A percentile compares a stretch with the other conserved stretches of the same genome.
These are phyloP conservation scores for Sequoia sempervirens DNA, from an alignment of 75 land plant genomes.

Conservation along the genomic window DNA sequence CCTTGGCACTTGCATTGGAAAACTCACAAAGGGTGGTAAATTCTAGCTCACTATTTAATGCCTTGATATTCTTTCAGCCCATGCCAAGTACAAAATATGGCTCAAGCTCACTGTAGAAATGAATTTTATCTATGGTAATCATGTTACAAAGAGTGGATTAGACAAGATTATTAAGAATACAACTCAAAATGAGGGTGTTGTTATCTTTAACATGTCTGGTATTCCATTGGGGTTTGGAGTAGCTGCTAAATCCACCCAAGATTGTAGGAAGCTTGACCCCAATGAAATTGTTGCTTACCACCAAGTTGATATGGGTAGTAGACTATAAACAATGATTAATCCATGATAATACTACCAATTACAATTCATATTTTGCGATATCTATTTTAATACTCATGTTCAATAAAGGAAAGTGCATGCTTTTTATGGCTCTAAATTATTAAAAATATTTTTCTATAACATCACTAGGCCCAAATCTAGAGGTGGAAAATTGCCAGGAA, in stretches of 20 bases:
- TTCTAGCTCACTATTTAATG: constrained; percentile 62
- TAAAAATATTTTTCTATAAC: no score
- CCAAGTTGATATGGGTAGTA: constrained; percentile 65
- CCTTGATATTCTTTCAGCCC: constrained; percentile 56
- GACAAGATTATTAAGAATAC: constrained; percentile 75
- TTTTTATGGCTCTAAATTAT: no score
- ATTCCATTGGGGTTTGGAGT: constrained; percentile 84
- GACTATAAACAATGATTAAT: no score
- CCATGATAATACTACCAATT: no score
- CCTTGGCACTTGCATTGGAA: constrained; percentile 75
- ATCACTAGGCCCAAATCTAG: no score
- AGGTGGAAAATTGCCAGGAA: no score
- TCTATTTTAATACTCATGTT: no score
- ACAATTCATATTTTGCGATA: no score
- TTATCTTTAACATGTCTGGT: constrained; percentile 70
- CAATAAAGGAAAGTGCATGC: no score
- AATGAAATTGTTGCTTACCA: constrained; percentile 82
- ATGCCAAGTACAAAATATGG: constrained; percentile 42
- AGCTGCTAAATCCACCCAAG: constrained; percentile 69
- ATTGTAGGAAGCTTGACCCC: constrained; percentile 80
- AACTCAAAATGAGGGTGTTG: constrained; percentile 71
- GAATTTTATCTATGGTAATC: constrained; percentile 82
- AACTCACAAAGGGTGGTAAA: constrained; percentile 28
- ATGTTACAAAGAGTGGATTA: constrained; percentile 75
- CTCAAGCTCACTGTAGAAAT: constrained; percentile 33